Evolutionary conservation across 2,329 filamentous ascomycete genomes (phyloP).

Genomic region (Nakataea oryzae): DNA sequence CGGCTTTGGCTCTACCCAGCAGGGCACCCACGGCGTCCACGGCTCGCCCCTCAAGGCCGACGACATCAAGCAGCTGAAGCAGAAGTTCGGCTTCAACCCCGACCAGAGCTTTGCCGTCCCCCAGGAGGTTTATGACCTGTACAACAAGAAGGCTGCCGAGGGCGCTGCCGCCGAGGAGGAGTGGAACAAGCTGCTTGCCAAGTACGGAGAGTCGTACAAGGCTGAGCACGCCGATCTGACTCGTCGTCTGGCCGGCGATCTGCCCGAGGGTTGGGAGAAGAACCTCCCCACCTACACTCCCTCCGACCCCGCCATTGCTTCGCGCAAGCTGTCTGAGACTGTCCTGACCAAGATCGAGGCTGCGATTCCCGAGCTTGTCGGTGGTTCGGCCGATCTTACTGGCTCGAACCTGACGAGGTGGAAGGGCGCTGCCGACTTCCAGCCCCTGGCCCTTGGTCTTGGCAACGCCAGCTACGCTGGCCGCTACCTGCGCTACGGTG

Average conservation of each 20-base stretch:
- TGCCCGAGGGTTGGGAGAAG: slow-evolving; percentile 96
- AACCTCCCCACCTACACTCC: slow-evolving; percentile 83
- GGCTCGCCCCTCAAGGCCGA: slow-evolving; percentile 92
- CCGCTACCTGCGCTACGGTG: slow-evolving; percentile 87
- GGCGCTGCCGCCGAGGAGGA: slow-evolving; percentile 85
- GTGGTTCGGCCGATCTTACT: slow-evolving; percentile 95
- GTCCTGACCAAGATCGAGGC: slow-evolving; percentile 82
- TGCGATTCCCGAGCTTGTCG: slow-evolving; percentile 79
- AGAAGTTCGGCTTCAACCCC: slow-evolving; percentile 92
- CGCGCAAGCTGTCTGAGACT: slow-evolving; percentile 91
- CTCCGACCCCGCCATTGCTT: slow-evolving; percentile 73
- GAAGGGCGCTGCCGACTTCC: slow-evolving; percentile 97
- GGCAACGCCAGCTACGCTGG: slow-evolving; percentile 61
- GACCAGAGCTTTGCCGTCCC: slow-evolving; percentile 87
- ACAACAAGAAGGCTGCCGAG: slow-evolving; percentile 73
- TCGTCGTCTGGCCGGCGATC: slow-evolving; percentile 70
- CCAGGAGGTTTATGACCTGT: slow-evolving; percentile 87
- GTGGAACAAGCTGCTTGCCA: slow-evolving; percentile 89
- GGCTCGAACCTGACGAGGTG: slow-evolving; percentile 97
- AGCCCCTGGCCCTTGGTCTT: slow-evolving; percentile 75
- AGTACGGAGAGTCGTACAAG: slow-evolving; percentile 72
- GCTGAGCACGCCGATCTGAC: slow-evolving; percentile 69
- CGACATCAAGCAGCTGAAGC: slow-evolving; percentile 87
- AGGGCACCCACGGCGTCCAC: slow-evolving; percentile 93
- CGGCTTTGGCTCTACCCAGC: slow-evolving; percentile 84